These are phyloP conservation scores for Malus fusca DNA, from an alignment of 306 rosid genomes.

Conservation along the genomic window DNA sequence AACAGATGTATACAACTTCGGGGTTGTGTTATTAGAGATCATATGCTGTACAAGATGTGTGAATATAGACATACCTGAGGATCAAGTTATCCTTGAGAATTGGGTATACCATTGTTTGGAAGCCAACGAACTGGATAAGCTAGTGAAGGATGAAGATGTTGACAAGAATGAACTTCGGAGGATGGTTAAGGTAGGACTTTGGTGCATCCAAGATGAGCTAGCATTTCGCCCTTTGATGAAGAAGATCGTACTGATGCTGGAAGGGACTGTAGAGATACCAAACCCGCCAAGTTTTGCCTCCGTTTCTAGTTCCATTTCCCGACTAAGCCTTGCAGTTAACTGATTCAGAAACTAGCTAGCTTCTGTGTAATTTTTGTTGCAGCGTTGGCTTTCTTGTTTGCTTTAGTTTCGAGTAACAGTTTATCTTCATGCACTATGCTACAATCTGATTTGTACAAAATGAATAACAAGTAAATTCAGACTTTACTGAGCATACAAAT, in stretches of 20 bases:
- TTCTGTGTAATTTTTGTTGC: too few relatives aligned
- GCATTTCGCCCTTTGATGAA: slow-evolving; percentile 26
- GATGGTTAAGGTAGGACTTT: slow-evolving; percentile 25
- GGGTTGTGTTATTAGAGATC: slow-evolving; percentile 31
- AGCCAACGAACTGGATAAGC: slow-evolving; percentile 1
- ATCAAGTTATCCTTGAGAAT: slow-evolving; percentile 10
- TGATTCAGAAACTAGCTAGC: too few relatives aligned
- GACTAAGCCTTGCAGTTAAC: not conserved
- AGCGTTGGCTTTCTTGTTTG: too few relatives aligned
- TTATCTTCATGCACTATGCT: too few relatives aligned
- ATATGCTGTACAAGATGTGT: slow-evolving; percentile 18
- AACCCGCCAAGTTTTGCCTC: slow-evolving; percentile 14
- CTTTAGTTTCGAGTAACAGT: too few relatives aligned
- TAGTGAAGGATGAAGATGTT: slow-evolving; percentile 7
- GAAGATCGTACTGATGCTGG: slow-evolving; percentile 28
- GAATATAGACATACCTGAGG: slow-evolving; percentile 10
- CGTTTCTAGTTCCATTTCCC: not conserved
- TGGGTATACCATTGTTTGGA: slow-evolving; percentile 22
- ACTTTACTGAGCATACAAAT: too few relatives aligned
- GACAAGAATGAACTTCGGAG: not conserved
- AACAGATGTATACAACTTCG: slow-evolving; percentile 33
- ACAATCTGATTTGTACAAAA: too few relatives aligned
- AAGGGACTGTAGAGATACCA: slow-evolving; percentile 25
- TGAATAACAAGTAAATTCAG: too few relatives aligned
- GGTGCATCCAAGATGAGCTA: slow-evolving; percentile 27